Base-by-base conservation (phyloP, 345 rosid genomes). In the Aquilaria sinensis region DNA sequence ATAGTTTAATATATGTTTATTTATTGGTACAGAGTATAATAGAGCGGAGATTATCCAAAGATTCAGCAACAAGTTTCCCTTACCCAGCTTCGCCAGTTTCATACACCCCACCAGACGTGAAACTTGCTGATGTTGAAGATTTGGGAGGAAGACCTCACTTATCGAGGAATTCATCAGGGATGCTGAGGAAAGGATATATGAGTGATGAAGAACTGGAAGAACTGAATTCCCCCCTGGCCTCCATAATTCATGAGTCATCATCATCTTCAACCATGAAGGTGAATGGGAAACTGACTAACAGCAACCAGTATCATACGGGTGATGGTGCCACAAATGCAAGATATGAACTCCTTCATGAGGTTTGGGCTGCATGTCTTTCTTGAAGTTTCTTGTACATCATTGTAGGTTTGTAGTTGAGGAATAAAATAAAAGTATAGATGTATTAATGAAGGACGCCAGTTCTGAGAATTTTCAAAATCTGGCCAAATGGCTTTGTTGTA, bases 201-300 rank as follows among this genome's bases (percentile, higher is more conserved):
- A 93, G 97, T 11, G 92, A 93, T 7, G 99, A 88, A 33, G 99
- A 93, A 70, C 82, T 93, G 50, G 97, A 88, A 59, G 89, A 93
- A 57, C 64, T 93, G 65, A 83, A 93, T 73, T 86, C 82, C 62
- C 96, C 92, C 70, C 81, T 93, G 16, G 33, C 85, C 60, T 72
- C 82, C 14, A 74, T 93, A 41, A 79, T 87, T 12, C 81, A 87
- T 55, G 82, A 74, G 57, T 43, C 76, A 58, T 76, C 70, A 13
- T 49, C 60, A 9, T 79, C 85, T 13, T 70, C 85, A 51, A 61
- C 67, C 33, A 37, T 46, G 31, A 23, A 55, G 23, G 32, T 64
- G n/a, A 69, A 67, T 13, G 81, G 69, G 31, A 75, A 68, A 33
- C 80, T 74, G 32, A 3, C 1, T 37, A 70, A 68, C 12, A 76